phyloP scores from a whole-genome alignment of 164 flowering plant species.

The Protea cynaroides region DNA sequence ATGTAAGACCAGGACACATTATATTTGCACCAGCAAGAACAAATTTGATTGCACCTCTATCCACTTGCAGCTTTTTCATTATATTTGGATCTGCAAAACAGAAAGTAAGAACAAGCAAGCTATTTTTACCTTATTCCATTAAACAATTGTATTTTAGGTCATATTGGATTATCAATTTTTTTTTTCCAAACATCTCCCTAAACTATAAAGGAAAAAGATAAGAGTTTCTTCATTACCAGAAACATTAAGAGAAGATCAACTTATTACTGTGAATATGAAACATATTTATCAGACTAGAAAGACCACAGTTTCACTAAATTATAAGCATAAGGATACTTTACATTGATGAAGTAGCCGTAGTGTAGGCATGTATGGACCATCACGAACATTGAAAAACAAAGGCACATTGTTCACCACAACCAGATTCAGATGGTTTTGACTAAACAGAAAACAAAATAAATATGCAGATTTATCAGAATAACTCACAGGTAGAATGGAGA shows the following conservation, averaged over 20 bases:
- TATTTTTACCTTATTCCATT: background rate
- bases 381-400: conserved; percentile 88
- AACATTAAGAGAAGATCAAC: background rate
- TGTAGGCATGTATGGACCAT: conserved; percentile 99
- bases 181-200: too few species aligned
- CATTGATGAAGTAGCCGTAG: conserved; percentile 96
- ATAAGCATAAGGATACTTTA: conserved; percentile 26
- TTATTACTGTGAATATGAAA: background rate
- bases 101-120: background rate
- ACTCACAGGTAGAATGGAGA: background rate
- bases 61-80: conserved; percentile 95
- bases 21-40: conserved; percentile 98
- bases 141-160: background rate
- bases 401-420: conserved; percentile 96
- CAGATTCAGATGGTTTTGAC: conserved; percentile 95
- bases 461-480: background rate
- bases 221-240: background rate
- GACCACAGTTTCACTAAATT: background rate
- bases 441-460: conserved; percentile 20
- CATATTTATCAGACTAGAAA: background rate
- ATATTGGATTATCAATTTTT: too few species aligned
- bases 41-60: conserved; percentile 93
- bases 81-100: conserved; percentile 75
- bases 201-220: background rate
- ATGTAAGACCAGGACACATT: conserved; percentile 99